Percentiles rank a stretch among this genome's conserved stretches.
phyloP scores from a whole-genome alignment of 2,329 filamentous ascomycete genomes.

The Juglanconis oblonga region DNA sequence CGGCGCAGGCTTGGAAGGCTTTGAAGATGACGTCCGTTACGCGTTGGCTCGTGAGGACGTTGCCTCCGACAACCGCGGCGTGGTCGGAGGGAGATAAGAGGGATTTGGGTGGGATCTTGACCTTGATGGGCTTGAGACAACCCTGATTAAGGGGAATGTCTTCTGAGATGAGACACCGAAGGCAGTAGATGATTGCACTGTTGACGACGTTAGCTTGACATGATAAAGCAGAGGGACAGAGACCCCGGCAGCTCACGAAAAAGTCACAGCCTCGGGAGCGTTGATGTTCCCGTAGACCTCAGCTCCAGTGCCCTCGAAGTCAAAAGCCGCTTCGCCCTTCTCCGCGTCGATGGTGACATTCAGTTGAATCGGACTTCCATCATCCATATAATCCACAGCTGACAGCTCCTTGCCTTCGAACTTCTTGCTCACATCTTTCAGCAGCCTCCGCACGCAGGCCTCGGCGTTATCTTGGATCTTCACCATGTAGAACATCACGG shows the following conservation, averaged over 20 bases:
- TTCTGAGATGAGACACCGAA: constrained; percentile 74
- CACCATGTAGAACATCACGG: constrained; percentile 81
- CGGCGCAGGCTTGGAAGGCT: constrained; percentile 76
- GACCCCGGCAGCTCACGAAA: constrained; percentile 35
- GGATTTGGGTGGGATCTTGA: constrained; percentile 68
- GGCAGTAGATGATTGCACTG: constrained; percentile 78
- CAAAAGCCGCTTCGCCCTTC: constrained; percentile 73
- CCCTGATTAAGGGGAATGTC: constrained; percentile 87
- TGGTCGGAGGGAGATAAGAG: constrained; percentile 74
- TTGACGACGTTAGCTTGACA: constrained; percentile 1
- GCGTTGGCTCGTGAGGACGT: constrained; percentile 76
- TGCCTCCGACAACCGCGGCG: constrained; percentile 79
- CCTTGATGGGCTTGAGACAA: constrained; percentile 72
- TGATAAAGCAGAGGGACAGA: constrained; percentile 7
- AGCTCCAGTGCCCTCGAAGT: constrained; percentile 71
- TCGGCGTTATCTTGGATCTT: constrained; percentile 81
- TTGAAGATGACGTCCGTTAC: constrained; percentile 81
- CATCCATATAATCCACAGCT: constrained; percentile 82
- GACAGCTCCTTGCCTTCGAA: constrained; percentile 70
- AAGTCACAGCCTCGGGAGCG: constrained; percentile 74
- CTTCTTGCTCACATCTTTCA: constrained; percentile 67
- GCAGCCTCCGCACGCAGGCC: constrained; percentile 67
- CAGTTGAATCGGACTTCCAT: constrained; percentile 74
- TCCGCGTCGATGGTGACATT: constrained; percentile 71
- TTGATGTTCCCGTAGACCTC: constrained; percentile 78